Conservation (phyloP, 257 asterid genomes). For the Anisodus tanguticus region DNA sequence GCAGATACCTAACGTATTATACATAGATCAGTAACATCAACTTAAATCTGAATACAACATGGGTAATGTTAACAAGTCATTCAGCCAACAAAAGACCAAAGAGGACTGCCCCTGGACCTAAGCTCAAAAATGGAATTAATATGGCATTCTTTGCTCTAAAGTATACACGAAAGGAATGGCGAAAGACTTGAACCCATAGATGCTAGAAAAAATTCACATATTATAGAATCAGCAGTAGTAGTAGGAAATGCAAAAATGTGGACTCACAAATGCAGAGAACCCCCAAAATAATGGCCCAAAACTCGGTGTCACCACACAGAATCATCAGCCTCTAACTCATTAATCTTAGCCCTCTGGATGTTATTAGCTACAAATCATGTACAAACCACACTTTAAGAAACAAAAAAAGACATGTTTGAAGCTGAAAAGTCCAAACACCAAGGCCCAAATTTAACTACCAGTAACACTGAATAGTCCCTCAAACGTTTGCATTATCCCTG, state of each 20-base stretch:
- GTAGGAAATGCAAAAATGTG: neutral
- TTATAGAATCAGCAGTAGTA: slow-evolving; percentile 11
- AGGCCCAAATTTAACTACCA: neutral
- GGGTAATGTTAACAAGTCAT: neutral
- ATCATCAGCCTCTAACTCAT: slow-evolving; percentile 16
- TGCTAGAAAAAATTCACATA: neutral
- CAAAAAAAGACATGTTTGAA: neutral
- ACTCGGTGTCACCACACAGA: neutral
- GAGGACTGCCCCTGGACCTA: neutral
- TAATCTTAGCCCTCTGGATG: neutral
- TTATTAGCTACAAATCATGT: neutral
- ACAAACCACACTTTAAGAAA: neutral
- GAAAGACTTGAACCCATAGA: slow-evolving; percentile 7
- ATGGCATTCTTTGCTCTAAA: neutral
- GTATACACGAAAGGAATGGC: slow-evolving; percentile 1
- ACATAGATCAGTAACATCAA: slow-evolving; percentile 3
- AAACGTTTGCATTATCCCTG: neutral
- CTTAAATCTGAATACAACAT: slow-evolving; percentile 23
- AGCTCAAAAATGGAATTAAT: neutral
- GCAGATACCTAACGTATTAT: neutral
- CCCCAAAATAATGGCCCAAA: neutral
- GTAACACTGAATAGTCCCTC: neutral
- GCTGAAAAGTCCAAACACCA: neutral
- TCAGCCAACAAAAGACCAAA: neutral
- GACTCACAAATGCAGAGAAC: slow-evolving; percentile 11